A percentile compares a stretch with the other conserved stretches of the same genome.
Conservation (phyloP, 805 yeast species). For the Wickerhamomyces sydowiorum region DNA sequence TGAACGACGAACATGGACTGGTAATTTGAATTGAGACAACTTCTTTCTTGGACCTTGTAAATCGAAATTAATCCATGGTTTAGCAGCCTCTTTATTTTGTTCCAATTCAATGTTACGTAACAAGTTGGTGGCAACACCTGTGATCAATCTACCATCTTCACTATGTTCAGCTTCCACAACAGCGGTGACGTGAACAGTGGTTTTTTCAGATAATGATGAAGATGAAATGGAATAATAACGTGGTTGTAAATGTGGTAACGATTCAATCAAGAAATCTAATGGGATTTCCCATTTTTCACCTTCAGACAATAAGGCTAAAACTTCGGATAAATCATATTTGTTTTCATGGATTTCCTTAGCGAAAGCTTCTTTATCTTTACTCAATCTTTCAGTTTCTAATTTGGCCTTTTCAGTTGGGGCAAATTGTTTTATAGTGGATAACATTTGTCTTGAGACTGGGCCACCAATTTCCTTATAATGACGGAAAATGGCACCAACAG, state of each 20-base stretch:
- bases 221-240: conserved; percentile 96
- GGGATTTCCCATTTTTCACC: conserved; percentile 81
- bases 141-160: conserved; percentile 23
- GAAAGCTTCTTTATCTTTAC: conserved; percentile 64
- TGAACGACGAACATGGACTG: conserved; percentile 91
- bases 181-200: conserved; percentile 77
- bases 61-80: conserved; percentile 55
- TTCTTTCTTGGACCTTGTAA: conserved; percentile 79
- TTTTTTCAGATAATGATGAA: conserved; percentile 72
- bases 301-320: conserved; percentile 53
- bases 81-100: conserved; percentile 41
- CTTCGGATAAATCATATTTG: conserved; percentile 71
- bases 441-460: conserved; percentile 84
- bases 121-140: conserved; percentile 89
- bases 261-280: conserved; percentile 77
- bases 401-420: conserved; percentile 62
- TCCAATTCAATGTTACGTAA: conserved; percentile 62
- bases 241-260: conserved; percentile 77
- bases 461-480: conserved; percentile 89
- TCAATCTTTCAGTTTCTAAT: conserved; percentile 38
- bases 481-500: conserved; percentile 82
- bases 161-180: conserved; percentile 61
- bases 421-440: conserved; percentile 67
- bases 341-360: conserved; percentile 56
- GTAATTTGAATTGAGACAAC: conserved; percentile 48